These are phyloP conservation scores for Hyaloscypha variabilis DNA, from an alignment of 495 filamentous ascomycete species.

Conservation along the genomic window DNA sequence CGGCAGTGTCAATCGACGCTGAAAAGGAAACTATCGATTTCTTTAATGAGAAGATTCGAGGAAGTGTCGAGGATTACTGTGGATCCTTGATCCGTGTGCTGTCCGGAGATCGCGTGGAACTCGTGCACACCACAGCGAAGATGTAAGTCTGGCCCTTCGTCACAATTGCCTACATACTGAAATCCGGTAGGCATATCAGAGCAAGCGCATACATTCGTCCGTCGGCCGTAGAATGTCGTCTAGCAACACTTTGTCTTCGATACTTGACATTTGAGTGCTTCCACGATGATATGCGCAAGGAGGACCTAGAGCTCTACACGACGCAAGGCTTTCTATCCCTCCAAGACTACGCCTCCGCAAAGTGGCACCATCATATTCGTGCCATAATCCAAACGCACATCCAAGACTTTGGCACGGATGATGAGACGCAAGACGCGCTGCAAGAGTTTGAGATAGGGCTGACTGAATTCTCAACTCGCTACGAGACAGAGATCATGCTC, in stretches of 20 bases:
- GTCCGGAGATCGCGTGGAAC: constrained; percentile 35
- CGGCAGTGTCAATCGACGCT: constrained; percentile 39
- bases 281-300: constrained; percentile 17
- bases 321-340: constrained; percentile 34
- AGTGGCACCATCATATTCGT: constrained; percentile 39
- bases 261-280: constrained; percentile 37
- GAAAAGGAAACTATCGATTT: constrained; percentile 28
- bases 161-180: background rate
- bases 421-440: constrained; percentile 26
- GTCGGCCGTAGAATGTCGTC: constrained; percentile 33
- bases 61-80: constrained; percentile 41
- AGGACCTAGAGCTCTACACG: constrained; percentile 17
- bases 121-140: constrained; percentile 47
- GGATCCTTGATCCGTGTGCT: constrained; percentile 46
- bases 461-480: constrained; percentile 23
- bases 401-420: constrained; percentile 30
- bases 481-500: background rate
- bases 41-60: constrained; percentile 29
- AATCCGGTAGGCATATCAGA: constrained; percentile 7
- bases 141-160: constrained; percentile 32
- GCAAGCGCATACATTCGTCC: constrained; percentile 24
- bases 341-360: constrained; percentile 41
- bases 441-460: constrained; percentile 25
- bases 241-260: constrained; percentile 34
- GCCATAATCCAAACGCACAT: constrained; percentile 5